Conservation (phyloP, 495 filamentous ascomycete genomes). For the Trichoderma gamsii region DNA sequence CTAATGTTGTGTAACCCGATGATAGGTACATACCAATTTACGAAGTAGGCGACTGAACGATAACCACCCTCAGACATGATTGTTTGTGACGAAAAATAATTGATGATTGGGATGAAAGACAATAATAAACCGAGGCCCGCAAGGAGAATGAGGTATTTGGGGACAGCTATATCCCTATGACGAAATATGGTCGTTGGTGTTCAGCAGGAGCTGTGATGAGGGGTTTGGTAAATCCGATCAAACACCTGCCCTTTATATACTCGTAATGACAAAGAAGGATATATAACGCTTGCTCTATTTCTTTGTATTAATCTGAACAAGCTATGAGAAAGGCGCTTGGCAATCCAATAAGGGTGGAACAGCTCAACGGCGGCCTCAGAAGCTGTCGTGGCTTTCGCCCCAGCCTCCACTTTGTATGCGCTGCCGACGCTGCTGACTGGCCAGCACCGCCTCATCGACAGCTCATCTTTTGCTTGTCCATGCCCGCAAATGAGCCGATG, state of each 20-base stretch:
- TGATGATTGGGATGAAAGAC: neutral
- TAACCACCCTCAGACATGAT: constrained; percentile 34
- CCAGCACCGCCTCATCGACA: constrained; percentile 12
- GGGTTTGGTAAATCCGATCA: neutral
- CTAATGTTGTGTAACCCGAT: neutral
- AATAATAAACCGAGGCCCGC: neutral
- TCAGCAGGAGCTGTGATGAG: neutral
- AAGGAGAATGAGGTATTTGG: constrained; percentile 5
- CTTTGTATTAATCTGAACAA: neutral
- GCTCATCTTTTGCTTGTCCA: neutral
- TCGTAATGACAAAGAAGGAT: neutral
- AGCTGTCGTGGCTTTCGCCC: constrained; percentile 1
- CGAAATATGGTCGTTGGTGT: neutral
- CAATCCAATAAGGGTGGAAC: neutral
- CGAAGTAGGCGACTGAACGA: constrained; percentile 74
- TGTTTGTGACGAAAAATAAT: neutral
- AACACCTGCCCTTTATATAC: neutral
- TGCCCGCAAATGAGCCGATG: too few species aligned
- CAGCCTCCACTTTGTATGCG: constrained; percentile 13
- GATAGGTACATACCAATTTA: constrained; percentile 55
- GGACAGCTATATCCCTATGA: neutral
- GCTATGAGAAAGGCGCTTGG: neutral
- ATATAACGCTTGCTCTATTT: neutral
- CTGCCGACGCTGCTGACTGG: neutral
- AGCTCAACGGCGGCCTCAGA: constrained; percentile 11